Evolutionary conservation across 106 monocot genomes (phyloP).

Genomic region (Allium cepa): DNA sequence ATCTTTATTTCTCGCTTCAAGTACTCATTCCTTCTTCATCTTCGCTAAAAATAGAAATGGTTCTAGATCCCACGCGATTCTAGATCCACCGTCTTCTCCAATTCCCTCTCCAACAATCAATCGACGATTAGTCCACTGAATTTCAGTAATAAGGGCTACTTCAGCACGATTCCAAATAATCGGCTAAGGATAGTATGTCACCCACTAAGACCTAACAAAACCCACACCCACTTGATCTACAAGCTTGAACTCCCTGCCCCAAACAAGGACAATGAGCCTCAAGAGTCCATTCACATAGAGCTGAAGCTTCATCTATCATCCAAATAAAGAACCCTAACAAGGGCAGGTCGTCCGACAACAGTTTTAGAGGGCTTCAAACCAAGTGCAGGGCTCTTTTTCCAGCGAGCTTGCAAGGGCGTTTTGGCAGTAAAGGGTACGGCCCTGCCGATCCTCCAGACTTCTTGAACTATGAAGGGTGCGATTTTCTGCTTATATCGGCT

Average conservation of each 20-base stretch:
- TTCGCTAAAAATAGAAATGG: too few relatives aligned
- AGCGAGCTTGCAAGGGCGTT: slow-evolving; percentile 41
- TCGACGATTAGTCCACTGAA: too few relatives aligned
- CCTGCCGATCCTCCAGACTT: slow-evolving; percentile 65
- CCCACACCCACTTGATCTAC: slow-evolving; percentile 76
- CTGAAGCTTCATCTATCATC: slow-evolving; percentile 64
- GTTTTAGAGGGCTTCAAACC: slow-evolving; percentile 40
- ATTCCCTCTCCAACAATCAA: too few relatives aligned
- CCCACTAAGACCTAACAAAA: slow-evolving; percentile 10
- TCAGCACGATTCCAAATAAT: too few relatives aligned
- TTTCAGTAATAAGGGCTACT: too few relatives aligned
- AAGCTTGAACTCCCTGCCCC: slow-evolving; percentile 56
- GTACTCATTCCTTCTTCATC: too few relatives aligned
- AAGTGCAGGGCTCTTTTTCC: slow-evolving; percentile 68
- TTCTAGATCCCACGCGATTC: too few relatives aligned
- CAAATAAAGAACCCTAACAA: slow-evolving; percentile 76
- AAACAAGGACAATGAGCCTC: slow-evolving; percentile 20
- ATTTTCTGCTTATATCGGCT: slow-evolving; percentile 69
- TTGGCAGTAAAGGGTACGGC: slow-evolving; percentile 29
- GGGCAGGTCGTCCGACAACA: slow-evolving; percentile 1
- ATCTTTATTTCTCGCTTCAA: too few relatives aligned
- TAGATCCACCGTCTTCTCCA: too few relatives aligned
- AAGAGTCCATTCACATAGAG: slow-evolving; percentile 65
- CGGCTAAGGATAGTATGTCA: slow-evolving; percentile 15
- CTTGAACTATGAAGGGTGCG: slow-evolving; percentile 80